Evolutionary conservation across 768 basidiomycete species (phyloP).

Genomic region (Mycena belliarum): DNA sequence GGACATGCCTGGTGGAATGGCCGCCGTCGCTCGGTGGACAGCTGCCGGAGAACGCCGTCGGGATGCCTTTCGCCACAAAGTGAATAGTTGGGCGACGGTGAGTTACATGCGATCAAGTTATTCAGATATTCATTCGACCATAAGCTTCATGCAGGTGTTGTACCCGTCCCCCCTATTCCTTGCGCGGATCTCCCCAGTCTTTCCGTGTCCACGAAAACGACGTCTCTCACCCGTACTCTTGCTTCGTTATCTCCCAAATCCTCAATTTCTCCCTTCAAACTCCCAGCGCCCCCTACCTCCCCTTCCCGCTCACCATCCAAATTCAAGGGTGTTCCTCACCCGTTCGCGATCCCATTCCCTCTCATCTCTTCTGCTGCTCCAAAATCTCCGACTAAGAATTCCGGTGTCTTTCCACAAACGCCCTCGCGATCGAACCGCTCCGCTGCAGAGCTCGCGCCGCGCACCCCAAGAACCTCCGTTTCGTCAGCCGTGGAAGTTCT

Average conservation of each 20-base stretch:
- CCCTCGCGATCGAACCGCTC: conserved; percentile 49
- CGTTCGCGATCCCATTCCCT: conserved; percentile 55
- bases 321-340: conserved; percentile 36
- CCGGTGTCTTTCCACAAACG: conserved; percentile 62
- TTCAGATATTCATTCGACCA: neutral
- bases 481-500: conserved; percentile 33
- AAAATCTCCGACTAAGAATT: conserved; percentile 47
- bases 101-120: conserved; percentile 17
- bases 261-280: conserved; percentile 42
- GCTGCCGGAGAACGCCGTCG: conserved; percentile 64
- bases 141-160: conserved; percentile 52
- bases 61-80: conserved; percentile 55
- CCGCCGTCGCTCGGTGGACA: conserved; percentile 87
- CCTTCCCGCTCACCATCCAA: conserved; percentile 39
- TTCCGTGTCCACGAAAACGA: conserved; percentile 51
- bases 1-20: conserved; percentile 81
- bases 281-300: conserved; percentile 42
- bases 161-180: conserved; percentile 58
- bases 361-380: conserved; percentile 37
- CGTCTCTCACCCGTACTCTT: conserved; percentile 68
- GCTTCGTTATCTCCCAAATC: conserved; percentile 76
- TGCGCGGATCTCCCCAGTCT: conserved; percentile 67
- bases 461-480: conserved; percentile 44
- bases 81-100: conserved; percentile 68
- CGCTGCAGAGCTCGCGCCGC: conserved; percentile 44